Conservation (phyloP, 169 alveolate genomes). For the Theileria sp. region DNA sequence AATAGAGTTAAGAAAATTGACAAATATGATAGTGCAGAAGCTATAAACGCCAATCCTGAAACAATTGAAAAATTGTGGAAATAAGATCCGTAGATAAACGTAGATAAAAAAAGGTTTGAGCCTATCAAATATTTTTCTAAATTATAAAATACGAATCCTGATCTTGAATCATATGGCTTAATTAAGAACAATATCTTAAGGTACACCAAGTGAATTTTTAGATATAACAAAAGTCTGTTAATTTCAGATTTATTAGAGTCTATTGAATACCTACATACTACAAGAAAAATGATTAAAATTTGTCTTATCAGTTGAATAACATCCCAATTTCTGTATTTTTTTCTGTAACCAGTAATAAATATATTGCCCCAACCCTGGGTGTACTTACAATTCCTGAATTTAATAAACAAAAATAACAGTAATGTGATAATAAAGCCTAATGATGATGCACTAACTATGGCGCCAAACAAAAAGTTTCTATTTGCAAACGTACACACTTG, state of each 20-base stretch:
- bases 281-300: slow-evolving; percentile 14
- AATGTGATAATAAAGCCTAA: slow-evolving; percentile 15
- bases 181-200: slow-evolving; percentile 19
- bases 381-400: slow-evolving; percentile 6
- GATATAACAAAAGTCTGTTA: slow-evolving; percentile 25
- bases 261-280: slow-evolving; percentile 39
- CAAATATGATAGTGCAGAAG: slow-evolving; percentile 27
- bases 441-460: slow-evolving; percentile 4
- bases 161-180: slow-evolving; percentile 51
- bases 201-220: slow-evolving; percentile 27
- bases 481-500: slow-evolving; percentile 44
- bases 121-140: slow-evolving; percentile 26
- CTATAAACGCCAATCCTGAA: slow-evolving; percentile 43
- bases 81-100: slow-evolving; percentile 52
- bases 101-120: slow-evolving; percentile 22
- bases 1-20: slow-evolving; percentile 36
- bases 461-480: slow-evolving; percentile 30
- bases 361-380: slow-evolving; percentile 41
- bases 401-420: slow-evolving; percentile 8
- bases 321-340: slow-evolving; percentile 52
- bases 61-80: slow-evolving; percentile 52
- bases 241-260: slow-evolving; percentile 48
- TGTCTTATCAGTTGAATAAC: slow-evolving; percentile 51
- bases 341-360: slow-evolving; percentile 54
- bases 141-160: neutral